A percentile compares a stretch with the other conserved stretches of the same genome.
These are phyloP conservation scores for Tylopilus sp. DNA, from an alignment of 768 basidiomycete genomes.

Conservation along the genomic window DNA sequence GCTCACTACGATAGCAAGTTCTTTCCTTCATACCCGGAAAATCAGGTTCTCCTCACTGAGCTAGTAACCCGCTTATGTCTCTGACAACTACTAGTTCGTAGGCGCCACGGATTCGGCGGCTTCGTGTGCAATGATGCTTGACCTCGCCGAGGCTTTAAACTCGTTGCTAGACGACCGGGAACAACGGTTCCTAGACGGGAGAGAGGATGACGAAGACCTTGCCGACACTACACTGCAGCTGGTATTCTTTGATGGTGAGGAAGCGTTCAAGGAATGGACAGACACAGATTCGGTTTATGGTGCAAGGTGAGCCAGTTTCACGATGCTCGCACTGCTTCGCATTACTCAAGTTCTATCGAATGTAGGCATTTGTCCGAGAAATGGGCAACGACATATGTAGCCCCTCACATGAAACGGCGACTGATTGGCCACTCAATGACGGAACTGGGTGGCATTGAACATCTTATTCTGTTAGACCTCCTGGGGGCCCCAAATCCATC, in stretches of 20 bases:
- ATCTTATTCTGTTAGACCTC: constrained; percentile 89
- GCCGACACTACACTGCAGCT: constrained; percentile 86
- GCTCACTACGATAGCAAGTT: constrained; percentile 96
- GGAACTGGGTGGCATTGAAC: constrained; percentile 77
- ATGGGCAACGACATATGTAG: constrained; percentile 72
- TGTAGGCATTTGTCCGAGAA: constrained; percentile 81
- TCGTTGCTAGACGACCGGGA: constrained; percentile 63
- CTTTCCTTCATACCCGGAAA: constrained; percentile 63
- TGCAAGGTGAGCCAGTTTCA: constrained; percentile 56
- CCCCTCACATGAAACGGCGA: constrained; percentile 58
- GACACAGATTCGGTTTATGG: constrained; percentile 90
- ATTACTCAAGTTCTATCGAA: background rate
- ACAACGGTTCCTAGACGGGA: constrained; percentile 49
- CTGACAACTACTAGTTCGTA: constrained; percentile 62
- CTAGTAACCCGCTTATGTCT: background rate
- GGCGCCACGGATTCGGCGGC: constrained; percentile 98
- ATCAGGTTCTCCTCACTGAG: constrained; percentile 53
- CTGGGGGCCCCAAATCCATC: constrained; percentile 73
- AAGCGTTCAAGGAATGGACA: constrained; percentile 91
- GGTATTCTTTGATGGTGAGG: constrained; percentile 97
- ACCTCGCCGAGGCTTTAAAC: constrained; percentile 82
- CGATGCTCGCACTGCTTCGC: background rate
- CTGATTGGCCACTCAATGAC: constrained; percentile 52
- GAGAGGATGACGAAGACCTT: constrained; percentile 71
- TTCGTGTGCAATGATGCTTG: constrained; percentile 90